phyloP scores from a whole-genome alignment of 2,329 filamentous ascomycete genomes.

The Lachnellula willkommii region DNA sequence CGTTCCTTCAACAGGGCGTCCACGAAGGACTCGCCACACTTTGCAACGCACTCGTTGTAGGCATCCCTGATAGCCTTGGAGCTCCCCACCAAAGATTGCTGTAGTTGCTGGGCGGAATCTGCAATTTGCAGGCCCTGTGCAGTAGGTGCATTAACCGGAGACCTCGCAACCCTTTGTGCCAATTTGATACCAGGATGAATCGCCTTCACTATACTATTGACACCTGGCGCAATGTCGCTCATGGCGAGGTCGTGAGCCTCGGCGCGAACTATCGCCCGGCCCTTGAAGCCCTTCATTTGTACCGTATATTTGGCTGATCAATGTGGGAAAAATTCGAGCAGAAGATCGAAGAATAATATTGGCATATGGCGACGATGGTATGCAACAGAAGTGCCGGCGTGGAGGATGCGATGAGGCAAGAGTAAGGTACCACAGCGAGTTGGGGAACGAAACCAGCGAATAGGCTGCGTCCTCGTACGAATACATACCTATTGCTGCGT shows the following conservation, averaged over 20 bases:
- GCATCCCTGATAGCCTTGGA: constrained; percentile 21
- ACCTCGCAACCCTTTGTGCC: constrained; percentile 18
- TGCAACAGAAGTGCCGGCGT: neutral
- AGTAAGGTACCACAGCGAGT: too few species aligned
- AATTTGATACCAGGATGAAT: constrained; percentile 26
- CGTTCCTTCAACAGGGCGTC: constrained; percentile 25
- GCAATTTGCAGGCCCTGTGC: constrained; percentile 24
- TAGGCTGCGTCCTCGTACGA: too few species aligned
- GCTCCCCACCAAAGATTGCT: constrained; percentile 19
- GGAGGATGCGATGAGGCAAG: neutral
- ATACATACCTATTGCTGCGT: too few species aligned
- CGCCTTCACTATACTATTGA: constrained; percentile 26
- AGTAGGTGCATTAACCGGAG: constrained; percentile 18
- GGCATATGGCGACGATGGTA: neutral
- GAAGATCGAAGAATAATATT: neutral
- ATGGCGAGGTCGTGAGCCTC: constrained; percentile 10
- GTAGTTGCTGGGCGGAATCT: constrained; percentile 20
- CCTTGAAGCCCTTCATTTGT: neutral
- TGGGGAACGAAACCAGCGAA: too few species aligned
- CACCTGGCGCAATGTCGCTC: constrained; percentile 23
- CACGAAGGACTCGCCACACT: constrained; percentile 23
- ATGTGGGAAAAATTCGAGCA: neutral
- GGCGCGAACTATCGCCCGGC: neutral
- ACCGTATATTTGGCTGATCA: neutral
- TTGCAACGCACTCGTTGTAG: constrained; percentile 19